Base-by-base conservation (phyloP, 2,329 filamentous ascomycete genomes). In the Didymella arachidicola region DNA sequence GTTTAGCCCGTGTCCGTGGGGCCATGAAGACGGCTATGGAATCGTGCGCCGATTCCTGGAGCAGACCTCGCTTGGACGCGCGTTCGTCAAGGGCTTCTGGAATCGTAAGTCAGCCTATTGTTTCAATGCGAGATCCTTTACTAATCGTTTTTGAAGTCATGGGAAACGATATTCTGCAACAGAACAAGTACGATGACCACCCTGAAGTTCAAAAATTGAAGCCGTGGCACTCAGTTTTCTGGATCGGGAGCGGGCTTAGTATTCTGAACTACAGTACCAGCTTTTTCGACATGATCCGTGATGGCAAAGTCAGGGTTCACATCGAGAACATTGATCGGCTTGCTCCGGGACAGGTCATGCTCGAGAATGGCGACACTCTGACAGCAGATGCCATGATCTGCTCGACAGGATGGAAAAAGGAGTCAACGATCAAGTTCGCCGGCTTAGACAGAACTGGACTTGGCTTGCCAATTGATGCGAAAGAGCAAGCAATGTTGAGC, bases 181-280 rank as follows among this genome's bases (percentile, higher is more conserved):
- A 80, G 10, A 82, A 83, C 48, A 72, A 75, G 18, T 82, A 82
- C 63, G 76, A 83, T 46, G 66, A 74, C 3, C 70, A 81, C 64
- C 61, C 73, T 0, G 77, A 80, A 57, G 74, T 77, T 14, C 64
- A 71, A 53, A 81, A 80, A 53, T 57, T 81, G 53, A 74, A 76
- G 43, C 79, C 79, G 0, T 79, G 78, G 77, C 65, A 75, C 45
- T 64, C 64, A 12, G 74, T 78, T 0, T 80, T 81, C 52, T 89
- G 84, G 81, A 81, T 83, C 8, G 86, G 83, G 1, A 82, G 80
- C 12, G 80, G 80, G 0, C 77, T 89, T 27, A 83, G 83, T 46
- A 87, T 89, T 27, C 77, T 87, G 54, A 89, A 89, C 67, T 89
- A 86, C 64, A 79, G 80, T 0, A 81, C 78, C 4, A 78, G 84